phyloP scores from a whole-genome alignment of 2,329 filamentous ascomycete genomes.

The Macrophomina pseudophaseolina region DNA sequence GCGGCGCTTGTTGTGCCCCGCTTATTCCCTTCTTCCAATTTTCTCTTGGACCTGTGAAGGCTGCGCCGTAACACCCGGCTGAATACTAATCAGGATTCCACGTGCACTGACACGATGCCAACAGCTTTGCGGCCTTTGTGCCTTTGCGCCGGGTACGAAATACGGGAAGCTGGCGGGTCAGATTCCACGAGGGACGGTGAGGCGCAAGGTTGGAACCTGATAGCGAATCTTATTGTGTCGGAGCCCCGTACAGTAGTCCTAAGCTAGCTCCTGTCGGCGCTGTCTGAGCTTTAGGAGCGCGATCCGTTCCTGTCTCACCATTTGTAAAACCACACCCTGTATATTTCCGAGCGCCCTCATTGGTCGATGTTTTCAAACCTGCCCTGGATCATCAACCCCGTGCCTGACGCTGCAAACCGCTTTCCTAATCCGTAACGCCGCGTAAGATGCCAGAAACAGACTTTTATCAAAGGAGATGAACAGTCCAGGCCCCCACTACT shows the following conservation, averaged over 20 bases:
- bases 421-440: conserved; percentile 18
- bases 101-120: not conserved
- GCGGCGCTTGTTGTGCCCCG: too few species aligned
- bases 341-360: not conserved
- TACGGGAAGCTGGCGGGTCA: not conserved
- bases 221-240: conserved; percentile 8
- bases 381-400: not conserved
- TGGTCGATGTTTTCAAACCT: conserved; percentile 12
- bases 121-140: too few species aligned
- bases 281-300: conserved; percentile 1
- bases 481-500: not conserved
- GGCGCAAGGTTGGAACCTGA: not conserved
- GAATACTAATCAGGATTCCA: not conserved
- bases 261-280: not conserved
- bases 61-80: too few species aligned
- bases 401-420: not conserved
- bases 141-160: not conserved
- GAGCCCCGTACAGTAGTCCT: not conserved
- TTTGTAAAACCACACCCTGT: not conserved
- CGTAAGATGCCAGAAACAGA: conserved; percentile 16
- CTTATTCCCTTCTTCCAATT: too few species aligned
- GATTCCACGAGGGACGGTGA: not conserved
- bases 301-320: conserved; percentile 11
- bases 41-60: too few species aligned
- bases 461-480: conserved; percentile 5